Conservation (phyloP, 1,139 yeast species). For the Trichomonascaceae sp. region DNA sequence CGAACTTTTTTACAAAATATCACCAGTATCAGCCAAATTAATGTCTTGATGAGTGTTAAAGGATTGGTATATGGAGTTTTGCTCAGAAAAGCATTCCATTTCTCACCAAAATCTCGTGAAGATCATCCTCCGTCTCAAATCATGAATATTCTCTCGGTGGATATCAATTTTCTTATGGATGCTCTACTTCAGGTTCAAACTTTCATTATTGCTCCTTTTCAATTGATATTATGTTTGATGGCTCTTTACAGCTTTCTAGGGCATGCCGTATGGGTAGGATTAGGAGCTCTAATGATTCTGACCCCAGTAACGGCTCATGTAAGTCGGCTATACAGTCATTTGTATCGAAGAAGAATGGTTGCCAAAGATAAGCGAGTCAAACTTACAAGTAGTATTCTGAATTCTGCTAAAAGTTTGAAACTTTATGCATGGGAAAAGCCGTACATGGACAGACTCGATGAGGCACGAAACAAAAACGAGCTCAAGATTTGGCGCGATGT, state of each 20-base stretch:
- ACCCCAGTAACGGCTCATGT: constrained; percentile 26
- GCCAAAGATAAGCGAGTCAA: constrained; percentile 50
- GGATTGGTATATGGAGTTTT: constrained; percentile 57
- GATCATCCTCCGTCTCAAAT: constrained; percentile 12
- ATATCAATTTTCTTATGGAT: constrained; percentile 13
- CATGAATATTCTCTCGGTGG: constrained; percentile 12
- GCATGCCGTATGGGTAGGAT: constrained; percentile 51
- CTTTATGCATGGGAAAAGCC: constrained; percentile 72
- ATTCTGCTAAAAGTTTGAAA: constrained; percentile 62
- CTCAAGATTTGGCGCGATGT: constrained; percentile 60
- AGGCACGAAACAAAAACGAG: constrained; percentile 82
- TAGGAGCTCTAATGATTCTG: constrained; percentile 42
- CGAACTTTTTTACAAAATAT: constrained; percentile 78
- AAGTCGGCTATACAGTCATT: not conserved
- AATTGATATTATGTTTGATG: constrained; percentile 48
- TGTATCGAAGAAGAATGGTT: constrained; percentile 37
- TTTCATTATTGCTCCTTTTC: constrained; percentile 47
- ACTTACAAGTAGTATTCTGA: constrained; percentile 55
- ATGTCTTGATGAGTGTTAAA: constrained; percentile 29
- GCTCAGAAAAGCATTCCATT: constrained; percentile 10
- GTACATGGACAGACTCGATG: constrained; percentile 42
- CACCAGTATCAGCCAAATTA: constrained; percentile 44
- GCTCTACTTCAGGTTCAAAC: constrained; percentile 11
- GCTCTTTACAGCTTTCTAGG: constrained; percentile 54
- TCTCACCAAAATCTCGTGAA: constrained; percentile 12